Evolutionary conservation across 179 eudicot genomes (phyloP), one percentile per base, ranked within the genome.

Genomic region (Spinacia oleracea): DNA sequence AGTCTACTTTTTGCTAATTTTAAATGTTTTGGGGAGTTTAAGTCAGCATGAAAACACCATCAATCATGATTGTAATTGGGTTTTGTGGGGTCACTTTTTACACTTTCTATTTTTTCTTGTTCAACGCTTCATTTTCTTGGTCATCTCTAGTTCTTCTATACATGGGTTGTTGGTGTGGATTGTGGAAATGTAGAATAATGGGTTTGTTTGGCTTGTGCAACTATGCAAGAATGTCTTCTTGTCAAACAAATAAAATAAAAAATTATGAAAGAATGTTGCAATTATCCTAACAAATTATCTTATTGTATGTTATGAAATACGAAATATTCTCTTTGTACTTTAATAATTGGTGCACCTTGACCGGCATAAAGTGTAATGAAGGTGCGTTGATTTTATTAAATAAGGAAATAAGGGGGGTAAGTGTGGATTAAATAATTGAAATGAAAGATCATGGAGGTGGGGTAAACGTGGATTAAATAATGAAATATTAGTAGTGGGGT

Each of bases 51-150:
- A 23, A 70, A 70, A 9, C 4, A 12, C 2, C 11, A 66, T 66
- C 46, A 46, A 63, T 63, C 66, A 56, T 10, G 15, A 46, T 32
- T n/a, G 72, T 78, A 5, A 70, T 1, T 20, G 53, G 15, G 65
- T 70, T 34, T 31, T 9, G 38, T 23, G 60, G 81, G 76, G 46
- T 35, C 56, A 20, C 10, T 70, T 48, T 48, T 11, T 46, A 11
- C 9, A 11, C 5, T 48, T 25, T 38, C 1, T 45, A 10, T 42
- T 18, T 27, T 23, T 29, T 9, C 42, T 68, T 53, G 53, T 68
- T 63, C 56, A 66, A 76, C 48, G 72, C 64, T 76, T 51, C 48
- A 48, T 70, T 45, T 45, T 70, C 27, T 38, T 20, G 48, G 50
- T 68, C 16, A n/a, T 21, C 27, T 68, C 72, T 53, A 53, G 20